A percentile compares a stretch with the other conserved stretches of the same genome.
phyloP scores from a whole-genome alignment of 805 yeast genomes.

The Metschnikowia koreensis region DNA sequence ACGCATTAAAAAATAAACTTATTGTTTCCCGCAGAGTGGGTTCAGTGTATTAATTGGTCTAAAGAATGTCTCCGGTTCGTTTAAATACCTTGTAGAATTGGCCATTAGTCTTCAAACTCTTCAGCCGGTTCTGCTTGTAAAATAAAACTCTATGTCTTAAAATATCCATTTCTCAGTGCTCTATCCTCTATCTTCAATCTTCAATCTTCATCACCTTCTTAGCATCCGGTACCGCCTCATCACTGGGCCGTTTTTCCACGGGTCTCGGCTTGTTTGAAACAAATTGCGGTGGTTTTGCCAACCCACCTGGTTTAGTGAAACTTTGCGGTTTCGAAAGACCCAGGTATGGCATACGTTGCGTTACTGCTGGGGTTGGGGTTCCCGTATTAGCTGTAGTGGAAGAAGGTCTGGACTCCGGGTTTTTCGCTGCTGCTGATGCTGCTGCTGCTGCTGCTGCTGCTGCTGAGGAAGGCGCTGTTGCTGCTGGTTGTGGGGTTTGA shows the following conservation, averaged over 20 bases:
- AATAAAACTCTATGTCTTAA: too few species aligned
- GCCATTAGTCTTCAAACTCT: too few species aligned
- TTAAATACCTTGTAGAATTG: too few species aligned
- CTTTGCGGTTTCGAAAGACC: slow-evolving; percentile 26
- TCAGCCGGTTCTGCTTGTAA: background rate
- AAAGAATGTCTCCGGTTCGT: too few species aligned
- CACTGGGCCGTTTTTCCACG: slow-evolving; percentile 12
- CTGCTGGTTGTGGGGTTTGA: slow-evolving; percentile 17
- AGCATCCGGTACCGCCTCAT: slow-evolving; percentile 8
- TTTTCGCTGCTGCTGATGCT: too few species aligned
- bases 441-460: background rate
- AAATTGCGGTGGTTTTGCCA: slow-evolving; percentile 39
- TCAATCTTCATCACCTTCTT: slow-evolving; percentile 10
- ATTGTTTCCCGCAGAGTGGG: too few species aligned
- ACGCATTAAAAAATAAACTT: too few species aligned
- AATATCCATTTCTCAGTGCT: too few species aligned
- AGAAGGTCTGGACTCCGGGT: background rate
- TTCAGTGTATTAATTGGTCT: too few species aligned
- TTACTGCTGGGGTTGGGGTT: background rate
- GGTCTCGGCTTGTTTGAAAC: slow-evolving; percentile 31
- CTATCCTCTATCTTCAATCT: background rate
- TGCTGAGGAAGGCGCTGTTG: too few species aligned
- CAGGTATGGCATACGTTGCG: slow-evolving; percentile 23
- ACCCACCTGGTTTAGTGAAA: slow-evolving; percentile 30
- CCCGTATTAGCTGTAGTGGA: background rate